Conservation (phyloP, 2,329 filamentous ascomycete species). For the Aphanoascus verrucosus region DNA sequence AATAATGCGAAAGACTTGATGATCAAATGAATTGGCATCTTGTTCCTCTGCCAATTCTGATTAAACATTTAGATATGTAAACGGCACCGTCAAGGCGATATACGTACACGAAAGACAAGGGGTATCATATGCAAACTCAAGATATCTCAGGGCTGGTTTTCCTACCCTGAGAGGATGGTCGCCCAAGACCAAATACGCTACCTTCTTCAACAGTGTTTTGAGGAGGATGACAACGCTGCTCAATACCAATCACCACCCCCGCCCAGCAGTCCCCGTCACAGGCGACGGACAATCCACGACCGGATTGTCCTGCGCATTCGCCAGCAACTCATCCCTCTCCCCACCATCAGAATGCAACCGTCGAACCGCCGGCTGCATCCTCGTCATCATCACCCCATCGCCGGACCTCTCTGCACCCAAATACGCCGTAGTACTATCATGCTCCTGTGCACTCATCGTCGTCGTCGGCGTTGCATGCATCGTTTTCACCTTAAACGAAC, state of each 20-base stretch:
- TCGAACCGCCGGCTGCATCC: slow-evolving; percentile 2
- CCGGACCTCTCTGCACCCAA: not conserved
- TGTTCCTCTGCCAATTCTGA: too few species aligned
- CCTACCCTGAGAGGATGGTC: too few species aligned
- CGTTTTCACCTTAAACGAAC: slow-evolving; percentile 24
- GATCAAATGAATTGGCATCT: too few species aligned
- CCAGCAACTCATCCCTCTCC: slow-evolving; percentile 31
- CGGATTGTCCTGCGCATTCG: slow-evolving; percentile 31
- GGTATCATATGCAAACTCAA: too few species aligned
- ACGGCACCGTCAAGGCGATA: too few species aligned
- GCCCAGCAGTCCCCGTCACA: not conserved
- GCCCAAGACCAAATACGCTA: too few species aligned
- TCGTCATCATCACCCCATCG: slow-evolving; percentile 1
- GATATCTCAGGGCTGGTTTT: not conserved
- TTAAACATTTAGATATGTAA: too few species aligned
- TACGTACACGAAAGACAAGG: too few species aligned
- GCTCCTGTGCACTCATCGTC: not conserved
- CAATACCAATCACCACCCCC: not conserved
- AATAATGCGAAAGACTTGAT: too few species aligned
- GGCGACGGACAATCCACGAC: slow-evolving; percentile 15
- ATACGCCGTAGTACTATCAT: slow-evolving; percentile 4
- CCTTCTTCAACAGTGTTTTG: too few species aligned
- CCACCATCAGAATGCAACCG: not conserved
- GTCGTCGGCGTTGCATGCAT: too few species aligned
- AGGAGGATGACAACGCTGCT: not conserved